Percentiles rank a stretch among this genome's conserved stretches.
phyloP scores from a whole-genome alignment of 1,284 basidiomycete genomes.

The Ganoderma leucocontextum region DNA sequence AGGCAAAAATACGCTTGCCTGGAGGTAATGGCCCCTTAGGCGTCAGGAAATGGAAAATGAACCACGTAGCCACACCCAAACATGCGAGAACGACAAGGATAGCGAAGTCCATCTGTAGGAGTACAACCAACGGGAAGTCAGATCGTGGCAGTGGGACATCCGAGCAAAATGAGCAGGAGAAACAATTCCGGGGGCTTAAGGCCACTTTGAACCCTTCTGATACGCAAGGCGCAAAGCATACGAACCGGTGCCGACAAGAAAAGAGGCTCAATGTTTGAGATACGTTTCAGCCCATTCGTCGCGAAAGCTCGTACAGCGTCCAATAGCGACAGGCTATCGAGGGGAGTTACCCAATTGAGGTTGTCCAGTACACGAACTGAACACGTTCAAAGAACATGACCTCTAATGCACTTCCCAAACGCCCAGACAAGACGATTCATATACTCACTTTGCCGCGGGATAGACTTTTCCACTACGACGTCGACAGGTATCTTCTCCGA shows the following conservation, averaged over 20 bases:
- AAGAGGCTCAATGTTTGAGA: too few species aligned
- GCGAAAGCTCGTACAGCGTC: too few species aligned
- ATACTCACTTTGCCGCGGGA: neutral
- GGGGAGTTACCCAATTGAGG: too few species aligned
- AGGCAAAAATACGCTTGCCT: neutral
- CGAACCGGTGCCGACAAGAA: too few species aligned
- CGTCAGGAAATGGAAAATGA: neutral
- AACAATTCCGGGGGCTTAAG: neutral
- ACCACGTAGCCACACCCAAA: neutral
- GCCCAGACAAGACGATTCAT: neutral
- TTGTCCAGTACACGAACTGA: too few species aligned
- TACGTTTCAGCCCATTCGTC: too few species aligned
- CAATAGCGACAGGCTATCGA: too few species aligned
- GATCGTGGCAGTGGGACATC: neutral
- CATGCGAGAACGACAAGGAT: neutral
- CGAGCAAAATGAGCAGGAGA: neutral
- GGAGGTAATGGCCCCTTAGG: neutral
- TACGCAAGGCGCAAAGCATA: too few species aligned
- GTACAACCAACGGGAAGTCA: neutral
- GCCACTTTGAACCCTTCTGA: neutral
- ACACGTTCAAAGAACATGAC: too few species aligned
- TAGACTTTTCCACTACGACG: neutral
- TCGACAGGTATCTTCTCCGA: neutral
- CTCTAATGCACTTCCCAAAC: neutral
- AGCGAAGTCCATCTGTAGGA: neutral